phyloP scores from a whole-genome alignment of 345 rosid genomes.

The Salix brachista region DNA sequence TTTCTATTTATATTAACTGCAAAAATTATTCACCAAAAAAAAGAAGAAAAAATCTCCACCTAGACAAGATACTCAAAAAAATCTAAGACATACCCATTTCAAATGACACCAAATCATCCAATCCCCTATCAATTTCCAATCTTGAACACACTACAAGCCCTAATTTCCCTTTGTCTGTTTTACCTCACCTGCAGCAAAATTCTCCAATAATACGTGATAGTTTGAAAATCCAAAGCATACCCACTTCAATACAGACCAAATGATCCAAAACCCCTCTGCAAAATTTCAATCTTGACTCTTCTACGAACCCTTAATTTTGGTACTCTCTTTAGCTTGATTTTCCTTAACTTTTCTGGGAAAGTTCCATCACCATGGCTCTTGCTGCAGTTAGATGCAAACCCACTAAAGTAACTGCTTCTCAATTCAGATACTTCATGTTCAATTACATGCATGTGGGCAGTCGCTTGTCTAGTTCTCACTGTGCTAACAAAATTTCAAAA shows the following conservation, averaged over 20 bases:
- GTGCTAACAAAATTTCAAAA: constrained; percentile 34
- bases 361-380: constrained; percentile 50
- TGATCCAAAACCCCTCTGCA: background rate
- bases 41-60: background rate
- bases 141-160: background rate
- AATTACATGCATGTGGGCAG: constrained; percentile 56
- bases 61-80: background rate
- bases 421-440: constrained; percentile 55
- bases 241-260: constrained; percentile 10
- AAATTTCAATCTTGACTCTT: background rate
- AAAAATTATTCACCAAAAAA: background rate
- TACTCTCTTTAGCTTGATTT: background rate
- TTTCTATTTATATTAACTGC: background rate
- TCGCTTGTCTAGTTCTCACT: constrained; percentile 35
- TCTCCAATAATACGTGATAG: background rate
- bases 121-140: background rate
- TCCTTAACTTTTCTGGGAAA: constrained; percentile 7
- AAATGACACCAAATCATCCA: constrained; percentile 5
- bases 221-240: constrained; percentile 6
- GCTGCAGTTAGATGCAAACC: constrained; percentile 59
- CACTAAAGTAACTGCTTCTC: constrained; percentile 56
- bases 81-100: constrained; percentile 4
- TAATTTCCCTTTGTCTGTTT: background rate
- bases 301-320: background rate
- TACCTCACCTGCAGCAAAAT: background rate